Evolutionary conservation across 805 yeast genomes (phyloP), one percentile per base, ranked within the genome.

Genomic region (Kodamaea nitidulidarum): DNA sequence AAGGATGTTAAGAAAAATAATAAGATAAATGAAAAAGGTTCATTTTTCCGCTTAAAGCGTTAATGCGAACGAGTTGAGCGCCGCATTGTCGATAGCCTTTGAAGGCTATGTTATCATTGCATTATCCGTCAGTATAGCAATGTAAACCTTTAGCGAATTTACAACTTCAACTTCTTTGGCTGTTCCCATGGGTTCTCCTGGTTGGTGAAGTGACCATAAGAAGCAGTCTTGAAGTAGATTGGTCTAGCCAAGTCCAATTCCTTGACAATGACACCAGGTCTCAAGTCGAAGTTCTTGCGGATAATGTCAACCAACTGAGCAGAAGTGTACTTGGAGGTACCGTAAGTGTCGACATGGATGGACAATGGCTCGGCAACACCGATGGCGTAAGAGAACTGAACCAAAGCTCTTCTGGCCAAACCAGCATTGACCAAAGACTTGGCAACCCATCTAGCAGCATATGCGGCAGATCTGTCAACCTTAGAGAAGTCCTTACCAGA

Each of bases 361-460:
- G 96, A 88, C 67, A 93, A 81, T 63, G 99, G 99, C 75, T 93
- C 98, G 58, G 99, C 98, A 58, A 93, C 97, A 86, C 99, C 99
- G 67, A 93, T 93, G 65, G 99, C 99, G 71, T 93, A 93, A 36
- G 98, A 91, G 76, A 88, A 88, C 77, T 93, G 98, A 47, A 93
- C 99, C 59, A 93, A 80, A 49, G 90, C 95, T 78, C 99, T 88
- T 75, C 85, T 86, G 60, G 96, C 95, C 60, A 93, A 78, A 55
- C 93, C 91, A 50, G 98, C 97, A 58, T 78, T 75, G 51, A 93
- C 95, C 58, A 93, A 80, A 41, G 98, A 93, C 78, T 93, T 93
- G 68, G 98, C 98, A 59, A 93, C 97, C 98, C 98, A 93, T 78
- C 98, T 88, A 58, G 98, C 98, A 61, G 98, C 97, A 67, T 93